Evolutionary conservation across 176 grass and related monocot genomes (phyloP).

Genomic region (Tuctoria greenei): DNA sequence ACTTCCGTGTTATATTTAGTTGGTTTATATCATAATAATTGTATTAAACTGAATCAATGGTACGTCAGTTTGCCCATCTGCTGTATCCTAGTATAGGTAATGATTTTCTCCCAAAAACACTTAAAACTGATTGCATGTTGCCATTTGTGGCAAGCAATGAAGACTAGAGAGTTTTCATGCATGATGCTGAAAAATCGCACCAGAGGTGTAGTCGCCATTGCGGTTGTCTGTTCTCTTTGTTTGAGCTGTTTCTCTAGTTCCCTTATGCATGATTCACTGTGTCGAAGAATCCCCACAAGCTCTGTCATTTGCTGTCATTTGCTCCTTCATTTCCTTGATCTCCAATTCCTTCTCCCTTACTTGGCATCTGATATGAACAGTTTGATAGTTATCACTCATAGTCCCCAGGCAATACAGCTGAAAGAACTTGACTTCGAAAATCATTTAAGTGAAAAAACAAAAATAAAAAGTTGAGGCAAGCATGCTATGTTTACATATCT

Average conservation of each 20-base stretch:
- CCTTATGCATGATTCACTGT: constrained; percentile 74
- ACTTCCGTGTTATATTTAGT: not conserved
- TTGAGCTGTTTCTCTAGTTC: constrained; percentile 87
- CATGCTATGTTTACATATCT: not conserved
- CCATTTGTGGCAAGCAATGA: not conserved
- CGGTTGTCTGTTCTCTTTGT: constrained; percentile 61
- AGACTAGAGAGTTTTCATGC: not conserved
- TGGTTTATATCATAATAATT: not conserved
- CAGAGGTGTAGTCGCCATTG: constrained; percentile 60
- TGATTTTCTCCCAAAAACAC: not conserved
- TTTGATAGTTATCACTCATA: constrained; percentile 2
- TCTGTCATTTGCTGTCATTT: constrained; percentile 91
- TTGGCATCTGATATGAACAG: constrained; percentile 63
- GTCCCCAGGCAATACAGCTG: constrained; percentile 15
- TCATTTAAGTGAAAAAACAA: constrained; percentile 9
- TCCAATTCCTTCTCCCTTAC: constrained; percentile 81
- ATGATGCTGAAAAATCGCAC: constrained; percentile 43
- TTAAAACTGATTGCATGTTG: not conserved
- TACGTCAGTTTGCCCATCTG: not conserved
- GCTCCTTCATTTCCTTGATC: constrained; percentile 92
- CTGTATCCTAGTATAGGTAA: not conserved
- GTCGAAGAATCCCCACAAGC: constrained; percentile 77
- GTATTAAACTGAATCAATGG: not conserved
- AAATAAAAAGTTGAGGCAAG: not conserved
- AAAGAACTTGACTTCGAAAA: not conserved